phyloP scores from a whole-genome alignment of 495 filamentous ascomycete species.

The Penicillium desertorum region DNA sequence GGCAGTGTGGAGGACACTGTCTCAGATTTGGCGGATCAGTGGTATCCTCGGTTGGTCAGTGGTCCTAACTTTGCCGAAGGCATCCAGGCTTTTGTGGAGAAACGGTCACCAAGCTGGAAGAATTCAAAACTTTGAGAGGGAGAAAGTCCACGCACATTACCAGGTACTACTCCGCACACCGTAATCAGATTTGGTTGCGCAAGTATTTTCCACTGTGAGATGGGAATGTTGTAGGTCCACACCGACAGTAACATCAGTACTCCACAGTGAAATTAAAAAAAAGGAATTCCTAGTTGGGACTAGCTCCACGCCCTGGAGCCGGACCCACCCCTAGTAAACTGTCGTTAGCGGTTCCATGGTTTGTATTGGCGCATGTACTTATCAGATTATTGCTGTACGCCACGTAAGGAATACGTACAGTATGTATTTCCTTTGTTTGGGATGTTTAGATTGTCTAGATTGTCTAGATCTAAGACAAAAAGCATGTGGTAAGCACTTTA shows the following conservation, averaged over 20 bases:
- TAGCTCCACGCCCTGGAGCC: too few relatives aligned
- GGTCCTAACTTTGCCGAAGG: constrained; percentile 80
- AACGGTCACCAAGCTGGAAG: constrained; percentile 67
- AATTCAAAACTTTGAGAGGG: constrained; percentile 63
- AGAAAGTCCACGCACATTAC: background rate
- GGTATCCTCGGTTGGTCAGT: constrained; percentile 58
- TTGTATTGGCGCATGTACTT: background rate
- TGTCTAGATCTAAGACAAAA: background rate
- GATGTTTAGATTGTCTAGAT: too few relatives aligned
- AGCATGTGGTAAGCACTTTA: background rate
- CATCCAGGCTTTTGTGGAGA: constrained; percentile 77
- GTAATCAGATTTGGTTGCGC: constrained; percentile 12
- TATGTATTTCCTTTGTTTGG: too few relatives aligned
- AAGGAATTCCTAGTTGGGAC: too few relatives aligned
- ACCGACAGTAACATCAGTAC: too few relatives aligned
- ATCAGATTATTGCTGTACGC: constrained; percentile 3
- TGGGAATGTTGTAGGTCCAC: background rate
- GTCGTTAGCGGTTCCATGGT: background rate
- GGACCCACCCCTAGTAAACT: too few relatives aligned
- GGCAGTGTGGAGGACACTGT: constrained; percentile 64
- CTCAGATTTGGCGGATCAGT: constrained; percentile 52
- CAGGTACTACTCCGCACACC: too few relatives aligned
- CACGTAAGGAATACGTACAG: too few relatives aligned
- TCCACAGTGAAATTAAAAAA: too few relatives aligned
- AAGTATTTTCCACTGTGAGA: background rate